Percentiles rank a stretch among this genome's conserved stretches.
phyloP scores from a whole-genome alignment of 2,329 filamentous ascomycete genomes.

The Fusarium miscanthi region DNA sequence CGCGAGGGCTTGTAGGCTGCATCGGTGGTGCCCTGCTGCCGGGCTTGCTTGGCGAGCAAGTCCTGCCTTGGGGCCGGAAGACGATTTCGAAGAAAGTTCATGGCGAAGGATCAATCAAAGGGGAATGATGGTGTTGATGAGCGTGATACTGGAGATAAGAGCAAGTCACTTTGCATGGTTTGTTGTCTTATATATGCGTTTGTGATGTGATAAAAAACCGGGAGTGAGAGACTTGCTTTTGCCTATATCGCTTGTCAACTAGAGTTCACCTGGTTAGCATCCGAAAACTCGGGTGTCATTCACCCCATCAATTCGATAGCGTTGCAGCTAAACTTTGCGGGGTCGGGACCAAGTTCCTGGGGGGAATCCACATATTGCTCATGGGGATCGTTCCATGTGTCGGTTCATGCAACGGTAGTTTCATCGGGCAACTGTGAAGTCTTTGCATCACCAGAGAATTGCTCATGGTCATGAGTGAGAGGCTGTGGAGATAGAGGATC shows the following conservation, averaged over 20 bases:
- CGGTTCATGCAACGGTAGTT: not conserved
- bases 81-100: slow-evolving; percentile 17
- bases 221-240: not conserved
- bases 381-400: not conserved
- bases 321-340: slow-evolving; percentile 4
- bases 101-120: not conserved
- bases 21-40: slow-evolving; percentile 20
- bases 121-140: rapidly evolving
- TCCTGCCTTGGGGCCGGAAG: slow-evolving; percentile 3
- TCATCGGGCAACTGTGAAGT: not conserved
- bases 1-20: slow-evolving; percentile 41
- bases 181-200: slow-evolving; percentile 2
- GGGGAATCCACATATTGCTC: not conserved
- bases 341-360: not conserved
- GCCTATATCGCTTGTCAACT: not conserved
- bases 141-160: not conserved
- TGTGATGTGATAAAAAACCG: not conserved
- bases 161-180: not conserved
- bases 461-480: not conserved
- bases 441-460: not conserved
- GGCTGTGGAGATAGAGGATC: rapidly evolving
- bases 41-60: slow-evolving; percentile 23
- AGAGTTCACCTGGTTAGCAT: not conserved
- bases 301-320: slow-evolving; percentile 10
- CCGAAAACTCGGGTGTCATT: not conserved